phyloP scores from a whole-genome alignment of 2,329 filamentous ascomycete genomes.

The Sclerotinia sclerotiorum region DNA sequence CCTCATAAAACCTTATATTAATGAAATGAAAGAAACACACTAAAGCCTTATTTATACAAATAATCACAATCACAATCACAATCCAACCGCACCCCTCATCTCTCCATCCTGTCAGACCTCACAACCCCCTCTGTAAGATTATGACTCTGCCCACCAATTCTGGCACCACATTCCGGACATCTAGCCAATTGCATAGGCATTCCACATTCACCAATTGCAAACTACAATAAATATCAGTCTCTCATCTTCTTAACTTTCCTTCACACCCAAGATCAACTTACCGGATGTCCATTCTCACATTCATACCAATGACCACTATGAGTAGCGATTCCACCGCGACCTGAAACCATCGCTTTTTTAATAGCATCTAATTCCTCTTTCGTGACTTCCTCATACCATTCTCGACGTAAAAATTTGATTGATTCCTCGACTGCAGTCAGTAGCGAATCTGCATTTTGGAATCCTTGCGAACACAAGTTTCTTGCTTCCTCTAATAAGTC shows the following conservation, averaged over 20 bases:
- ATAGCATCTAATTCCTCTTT: conserved; percentile 47
- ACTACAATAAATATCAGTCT: conserved; percentile 37
- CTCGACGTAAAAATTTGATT: conserved; percentile 38
- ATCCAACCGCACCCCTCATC: neutral
- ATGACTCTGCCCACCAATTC: conserved; percentile 57
- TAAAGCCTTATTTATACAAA: too few species aligned
- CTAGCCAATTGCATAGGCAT: conserved; percentile 60
- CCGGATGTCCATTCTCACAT: conserved; percentile 52
- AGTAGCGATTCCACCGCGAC: conserved; percentile 43
- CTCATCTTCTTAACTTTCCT: neutral
- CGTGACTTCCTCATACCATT: conserved; percentile 46
- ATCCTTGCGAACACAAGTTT: conserved; percentile 40
- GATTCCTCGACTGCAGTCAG: conserved; percentile 36
- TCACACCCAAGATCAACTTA: conserved; percentile 20
- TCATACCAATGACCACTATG: conserved; percentile 61
- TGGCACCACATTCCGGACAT: conserved; percentile 61
- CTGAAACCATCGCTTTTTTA: conserved; percentile 49
- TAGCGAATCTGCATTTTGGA: conserved; percentile 39
- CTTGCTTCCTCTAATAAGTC: conserved; percentile 38
- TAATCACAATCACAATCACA: too few species aligned
- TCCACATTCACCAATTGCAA: conserved; percentile 65
- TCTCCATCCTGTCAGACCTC: conserved; percentile 51
- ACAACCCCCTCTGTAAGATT: conserved; percentile 50
- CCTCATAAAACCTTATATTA: neutral
- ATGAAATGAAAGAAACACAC: neutral